phyloP scores from a whole-genome alignment of 352 stramenopile genomes.

The Phytophthora hibernalis region DNA sequence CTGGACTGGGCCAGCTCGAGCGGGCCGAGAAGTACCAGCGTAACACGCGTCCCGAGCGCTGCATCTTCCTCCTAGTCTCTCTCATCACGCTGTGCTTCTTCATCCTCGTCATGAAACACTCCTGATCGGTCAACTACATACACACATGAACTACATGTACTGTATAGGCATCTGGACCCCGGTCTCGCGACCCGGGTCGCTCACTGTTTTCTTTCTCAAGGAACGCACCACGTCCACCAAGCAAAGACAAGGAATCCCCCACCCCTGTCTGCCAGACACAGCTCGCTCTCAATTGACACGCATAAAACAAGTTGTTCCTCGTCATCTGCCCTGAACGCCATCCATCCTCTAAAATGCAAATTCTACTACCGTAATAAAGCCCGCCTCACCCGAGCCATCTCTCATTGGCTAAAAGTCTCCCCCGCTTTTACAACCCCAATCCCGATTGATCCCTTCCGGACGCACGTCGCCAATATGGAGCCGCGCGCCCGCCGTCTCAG shows the following conservation, averaged over 20 bases:
- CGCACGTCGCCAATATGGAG: constrained; percentile 41
- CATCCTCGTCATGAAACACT: constrained; percentile 75
- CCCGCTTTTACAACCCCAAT: constrained; percentile 5
- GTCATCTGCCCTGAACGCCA: constrained; percentile 43
- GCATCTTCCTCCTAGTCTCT: constrained; percentile 70
- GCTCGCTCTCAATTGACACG: constrained; percentile 58
- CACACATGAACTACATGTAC: background rate
- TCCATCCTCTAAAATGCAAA: background rate
- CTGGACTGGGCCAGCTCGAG: constrained; percentile 65
- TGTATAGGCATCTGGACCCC: constrained; percentile 41
- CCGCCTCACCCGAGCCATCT: background rate
- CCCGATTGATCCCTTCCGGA: constrained; percentile 1
- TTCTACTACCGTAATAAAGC: background rate
- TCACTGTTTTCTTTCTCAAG: constrained; percentile 50
- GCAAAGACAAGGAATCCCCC: background rate
- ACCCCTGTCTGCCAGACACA: constrained; percentile 3
- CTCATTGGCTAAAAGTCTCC: constrained; percentile 13
- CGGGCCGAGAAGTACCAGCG: constrained; percentile 68
- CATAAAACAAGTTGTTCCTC: constrained; percentile 54
- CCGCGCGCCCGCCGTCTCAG: constrained; percentile 46
- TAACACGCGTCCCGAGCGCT: constrained; percentile 74
- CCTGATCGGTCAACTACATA: constrained; percentile 34
- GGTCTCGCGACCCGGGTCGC: constrained; percentile 26
- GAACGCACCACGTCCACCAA: constrained; percentile 12
- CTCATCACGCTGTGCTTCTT: constrained; percentile 75